Percentiles rank a stretch among this genome's conserved stretches.
Evolutionary conservation across 2,329 filamentous ascomycete genomes (phyloP).

Genomic region (Verticillium dahliae): DNA sequence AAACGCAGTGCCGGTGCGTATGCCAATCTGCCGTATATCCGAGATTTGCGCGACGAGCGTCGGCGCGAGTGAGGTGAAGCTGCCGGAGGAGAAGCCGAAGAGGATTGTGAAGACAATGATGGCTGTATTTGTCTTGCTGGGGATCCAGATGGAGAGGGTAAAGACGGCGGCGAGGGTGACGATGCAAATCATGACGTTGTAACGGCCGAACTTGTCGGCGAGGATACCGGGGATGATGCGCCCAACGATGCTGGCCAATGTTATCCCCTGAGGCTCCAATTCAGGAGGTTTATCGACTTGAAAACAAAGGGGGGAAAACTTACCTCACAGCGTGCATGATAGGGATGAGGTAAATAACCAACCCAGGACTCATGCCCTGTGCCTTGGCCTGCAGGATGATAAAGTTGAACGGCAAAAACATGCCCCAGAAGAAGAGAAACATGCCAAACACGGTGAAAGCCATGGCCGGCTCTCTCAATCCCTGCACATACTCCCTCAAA

Average conservation of each 20-base stretch:
- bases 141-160: constrained; percentile 41
- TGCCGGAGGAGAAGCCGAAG: constrained; percentile 64
- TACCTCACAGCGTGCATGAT: constrained; percentile 52
- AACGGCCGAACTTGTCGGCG: constrained; percentile 37
- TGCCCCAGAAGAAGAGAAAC: constrained; percentile 51
- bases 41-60: constrained; percentile 64
- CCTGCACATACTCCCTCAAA: constrained; percentile 36
- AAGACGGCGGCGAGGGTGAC: constrained; percentile 40
- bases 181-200: constrained; percentile 45
- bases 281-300: background rate
- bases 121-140: constrained; percentile 42
- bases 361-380: constrained; percentile 30
- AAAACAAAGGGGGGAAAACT: constrained; percentile 8
- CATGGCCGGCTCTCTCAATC: constrained; percentile 39
- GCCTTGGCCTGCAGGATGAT: constrained; percentile 39
- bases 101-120: constrained; percentile 60
- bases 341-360: constrained; percentile 41
- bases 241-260: constrained; percentile 34
- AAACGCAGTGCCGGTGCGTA: constrained; percentile 59
- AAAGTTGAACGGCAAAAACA: constrained; percentile 50
- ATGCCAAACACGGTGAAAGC: constrained; percentile 33
- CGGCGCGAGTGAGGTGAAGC: constrained; percentile 56
- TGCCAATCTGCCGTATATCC: constrained; percentile 62
- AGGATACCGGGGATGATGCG: constrained; percentile 44
- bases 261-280: background rate